Evolutionary conservation across 2,329 filamentous ascomycete species (phyloP), one percentile per base, ranked within the genome.

Genomic region (Xylaria sp.): DNA sequence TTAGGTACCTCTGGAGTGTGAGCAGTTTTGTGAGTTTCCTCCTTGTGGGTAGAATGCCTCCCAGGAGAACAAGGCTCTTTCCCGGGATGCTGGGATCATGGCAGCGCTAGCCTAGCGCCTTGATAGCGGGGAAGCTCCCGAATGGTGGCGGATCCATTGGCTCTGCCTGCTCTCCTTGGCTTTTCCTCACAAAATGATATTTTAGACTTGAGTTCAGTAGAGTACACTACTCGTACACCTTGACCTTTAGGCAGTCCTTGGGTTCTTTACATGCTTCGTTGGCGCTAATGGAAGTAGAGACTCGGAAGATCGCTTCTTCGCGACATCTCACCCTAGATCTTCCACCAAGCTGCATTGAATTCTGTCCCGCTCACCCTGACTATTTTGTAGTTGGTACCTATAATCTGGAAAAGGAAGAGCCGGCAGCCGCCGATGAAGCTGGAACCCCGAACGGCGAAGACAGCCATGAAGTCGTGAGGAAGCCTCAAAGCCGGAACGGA

Each of bases 301-400:
- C 66, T 59, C 63, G 72, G 12, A 60, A 73, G 8, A 76, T 85
- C 35, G 71, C 75, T 9, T 86, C 87, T 6, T 78, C 85, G 37
- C 78, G 80, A 59, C 87, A 87, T 3, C 75, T 87, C 35, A 83
- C 79, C 4, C 81, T 93, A 23, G 87, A 92, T 61, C 82, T 92
- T 0, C 92, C 92, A 3, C 92, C 92, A 1, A 93, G 92, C 75
- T 94, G 92, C 76, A 84, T 94, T n/a, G 90, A 92, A 69, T 93
- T 94, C 75, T 92, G 88, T 71, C 89, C 90, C 0, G 79, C 80
- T 0, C 77, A 88, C 66, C 87, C 88, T 0, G 81, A 89, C 0
- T 88, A 91, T 75, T 90, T 97, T 72, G 84, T 97, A 0, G 87
- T 97, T 57, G 95, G 94, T 47, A 97, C 94, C 1, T 98, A 98